These are phyloP conservation scores for Aureobasidium sp. DNA, from an alignment of 2,329 filamentous ascomycete genomes.

Conservation along the genomic window DNA sequence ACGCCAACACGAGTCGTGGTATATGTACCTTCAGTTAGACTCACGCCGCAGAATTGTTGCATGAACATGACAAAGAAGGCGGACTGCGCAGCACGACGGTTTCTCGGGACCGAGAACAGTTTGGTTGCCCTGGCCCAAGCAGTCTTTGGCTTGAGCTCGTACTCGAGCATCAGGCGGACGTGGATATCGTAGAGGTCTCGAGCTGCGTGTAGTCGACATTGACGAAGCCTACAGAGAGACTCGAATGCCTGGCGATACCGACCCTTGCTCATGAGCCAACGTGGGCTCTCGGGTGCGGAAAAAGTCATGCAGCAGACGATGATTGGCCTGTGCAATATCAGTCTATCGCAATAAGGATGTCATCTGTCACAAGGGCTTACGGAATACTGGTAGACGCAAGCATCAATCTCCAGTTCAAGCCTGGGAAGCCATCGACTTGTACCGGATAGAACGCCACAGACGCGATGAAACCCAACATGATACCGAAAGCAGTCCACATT, in stretches of 20 bases:
- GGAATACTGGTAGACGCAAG: slow-evolving; percentile 56
- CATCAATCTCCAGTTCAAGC: slow-evolving; percentile 37
- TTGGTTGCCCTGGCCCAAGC: slow-evolving; percentile 23
- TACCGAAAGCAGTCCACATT: slow-evolving; percentile 41
- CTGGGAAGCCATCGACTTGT: slow-evolving; percentile 38
- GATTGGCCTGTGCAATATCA: slow-evolving; percentile 18
- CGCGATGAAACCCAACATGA: slow-evolving; percentile 39
- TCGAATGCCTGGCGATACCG: slow-evolving; percentile 32
- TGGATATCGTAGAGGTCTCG: slow-evolving; percentile 34
- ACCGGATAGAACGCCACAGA: slow-evolving; percentile 40
- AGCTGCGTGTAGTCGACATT: slow-evolving; percentile 32
- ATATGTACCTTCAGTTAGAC: too few species aligned
- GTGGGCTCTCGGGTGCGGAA: slow-evolving; percentile 39
- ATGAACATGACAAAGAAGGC: slow-evolving; percentile 21
- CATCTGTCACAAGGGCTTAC: background rate
- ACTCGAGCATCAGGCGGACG: slow-evolving; percentile 16
- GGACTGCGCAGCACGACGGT: slow-evolving; percentile 27
- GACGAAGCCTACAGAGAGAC: slow-evolving; percentile 30
- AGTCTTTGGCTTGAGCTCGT: slow-evolving; percentile 14
- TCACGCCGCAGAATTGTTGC: slow-evolving; percentile 16
- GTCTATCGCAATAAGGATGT: background rate
- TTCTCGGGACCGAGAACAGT: slow-evolving; percentile 28
- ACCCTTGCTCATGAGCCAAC: slow-evolving; percentile 35
- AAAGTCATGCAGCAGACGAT: slow-evolving; percentile 29
- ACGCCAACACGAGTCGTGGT: too few species aligned